phyloP scores from a whole-genome alignment of 371 early-diverging fungal species.

The Mucor velutinosus region DNA sequence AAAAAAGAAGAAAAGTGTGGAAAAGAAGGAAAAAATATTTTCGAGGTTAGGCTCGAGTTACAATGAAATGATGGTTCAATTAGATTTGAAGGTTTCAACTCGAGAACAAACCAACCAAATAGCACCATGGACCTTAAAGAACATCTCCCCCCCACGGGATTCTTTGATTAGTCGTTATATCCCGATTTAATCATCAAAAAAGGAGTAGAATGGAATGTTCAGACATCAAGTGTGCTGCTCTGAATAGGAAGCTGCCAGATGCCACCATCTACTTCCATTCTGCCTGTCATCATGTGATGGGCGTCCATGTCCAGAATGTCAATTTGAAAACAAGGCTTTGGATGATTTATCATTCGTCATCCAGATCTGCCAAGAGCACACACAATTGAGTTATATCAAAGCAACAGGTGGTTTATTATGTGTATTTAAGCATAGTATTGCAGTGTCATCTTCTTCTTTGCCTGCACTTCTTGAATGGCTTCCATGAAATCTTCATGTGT shows the following conservation, averaged over 20 bases:
- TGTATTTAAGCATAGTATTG: conserved; percentile 86
- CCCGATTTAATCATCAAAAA: background rate
- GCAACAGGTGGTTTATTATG: background rate
- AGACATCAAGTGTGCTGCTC: background rate
- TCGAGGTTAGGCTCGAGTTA: background rate
- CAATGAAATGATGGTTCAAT: background rate
- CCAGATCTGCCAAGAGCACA: too few relatives aligned
- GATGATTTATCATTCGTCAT: background rate
- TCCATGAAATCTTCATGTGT: conserved; percentile 99
- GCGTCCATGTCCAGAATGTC: background rate
- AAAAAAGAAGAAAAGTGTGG: too few relatives aligned
- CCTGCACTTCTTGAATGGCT: conserved; percentile 99
- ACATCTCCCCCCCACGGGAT: background rate
- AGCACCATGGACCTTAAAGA: background rate
- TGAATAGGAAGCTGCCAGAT: too few relatives aligned
- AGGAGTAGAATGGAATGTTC: background rate
- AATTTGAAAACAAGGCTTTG: too few relatives aligned
- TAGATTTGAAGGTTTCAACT: background rate
- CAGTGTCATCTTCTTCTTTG: conserved; percentile 99
- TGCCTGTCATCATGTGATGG: background rate
- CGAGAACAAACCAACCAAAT: background rate
- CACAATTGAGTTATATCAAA: background rate
- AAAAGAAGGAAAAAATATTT: background rate
- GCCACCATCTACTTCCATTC: too few relatives aligned
- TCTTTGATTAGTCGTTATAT: background rate